phyloP scores from a whole-genome alignment of 306 rosid species.

The Vachellia pachyceras region DNA sequence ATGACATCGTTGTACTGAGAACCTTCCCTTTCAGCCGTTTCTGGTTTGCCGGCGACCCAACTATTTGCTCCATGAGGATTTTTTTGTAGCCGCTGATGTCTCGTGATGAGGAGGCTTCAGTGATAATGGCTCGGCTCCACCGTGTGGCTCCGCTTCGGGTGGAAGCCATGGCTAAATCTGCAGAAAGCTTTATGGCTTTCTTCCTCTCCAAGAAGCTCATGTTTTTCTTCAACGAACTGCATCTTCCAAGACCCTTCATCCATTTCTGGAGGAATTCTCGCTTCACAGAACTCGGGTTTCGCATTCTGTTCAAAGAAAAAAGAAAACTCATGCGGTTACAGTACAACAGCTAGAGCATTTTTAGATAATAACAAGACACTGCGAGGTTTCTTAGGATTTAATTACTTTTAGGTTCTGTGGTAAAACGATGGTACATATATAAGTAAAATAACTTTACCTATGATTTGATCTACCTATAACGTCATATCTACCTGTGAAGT shows the following conservation, averaged over 20 bases:
- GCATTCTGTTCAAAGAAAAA: conserved; percentile 50
- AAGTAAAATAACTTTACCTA: not conserved
- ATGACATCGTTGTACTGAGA: not conserved
- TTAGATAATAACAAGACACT: not conserved
- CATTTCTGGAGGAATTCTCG: conserved; percentile 71
- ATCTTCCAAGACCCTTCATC: conserved; percentile 68
- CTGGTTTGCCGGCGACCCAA: conserved; percentile 26
- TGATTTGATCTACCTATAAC: not conserved
- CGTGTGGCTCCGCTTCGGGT: conserved; percentile 53
- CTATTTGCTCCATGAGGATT: conserved; percentile 28
- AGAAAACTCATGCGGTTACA: not conserved
- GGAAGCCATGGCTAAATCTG: conserved; percentile 86
- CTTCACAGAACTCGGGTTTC: conserved; percentile 51
- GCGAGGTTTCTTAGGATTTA: not conserved
- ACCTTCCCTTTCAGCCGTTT: conserved; percentile 19
- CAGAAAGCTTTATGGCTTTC: conserved; percentile 72
- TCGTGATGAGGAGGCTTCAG: conserved; percentile 42
- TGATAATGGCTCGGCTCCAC: conserved; percentile 76
- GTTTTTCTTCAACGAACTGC: conserved; percentile 44
- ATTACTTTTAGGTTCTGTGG: not conserved
- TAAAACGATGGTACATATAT: not conserved
- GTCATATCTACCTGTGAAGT: not conserved
- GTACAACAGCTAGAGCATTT: not conserved
- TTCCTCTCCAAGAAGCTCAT: conserved; percentile 69
- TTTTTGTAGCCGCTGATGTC: conserved; percentile 12